Base-by-base conservation (phyloP, 495 filamentous ascomycete genomes). In the Lichenothelia convexa region DNA sequence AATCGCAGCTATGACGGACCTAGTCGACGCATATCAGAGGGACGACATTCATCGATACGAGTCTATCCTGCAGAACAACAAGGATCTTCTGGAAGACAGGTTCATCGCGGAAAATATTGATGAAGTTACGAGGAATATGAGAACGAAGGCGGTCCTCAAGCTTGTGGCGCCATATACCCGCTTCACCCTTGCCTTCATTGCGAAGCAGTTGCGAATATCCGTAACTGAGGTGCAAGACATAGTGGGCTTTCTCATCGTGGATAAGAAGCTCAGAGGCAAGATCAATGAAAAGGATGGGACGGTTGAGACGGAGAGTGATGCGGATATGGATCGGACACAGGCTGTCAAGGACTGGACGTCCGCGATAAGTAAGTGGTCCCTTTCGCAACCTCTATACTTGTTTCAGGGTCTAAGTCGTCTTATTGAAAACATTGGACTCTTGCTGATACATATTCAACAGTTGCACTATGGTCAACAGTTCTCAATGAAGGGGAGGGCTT, bases 81-180 rank as follows among this genome's bases (percentile, higher is more conserved):
- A 73, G 39, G 89, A 97, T 41, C 73, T 97, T 11, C 59, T 95
- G 30, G 73, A 74, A 4, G 89, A 97, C 50, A 77, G 84, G 0
- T 97, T 94, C 64, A 97, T 97, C 45, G 85, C 89, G 18, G 89
- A 94, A 62, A 94, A 97, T 53, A 97, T 97, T 43, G 89, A 94
- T 58, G 89, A 95, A 56, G 89, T 97, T 38, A 97, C 89, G 32
- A 82, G 89, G 11, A 94, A 92, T 58, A 89, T 97, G 74, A 82
- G 89, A 22, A 95, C 86, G 40, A 93, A 91, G 59, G 89, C 83
- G 1, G 75, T 97, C 2, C 61, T 93, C 21, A 94, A 93, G 59
- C 57, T 97, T 26, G 89, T 95, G 36, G 82, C 85, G 4, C 87
- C 89, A 0, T 97, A 95, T 60, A 91, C 83, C 2, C 78, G 84